Conservation (phyloP, 2,329 filamentous ascomycete genomes). For the Aureobasidium sp. region DNA sequence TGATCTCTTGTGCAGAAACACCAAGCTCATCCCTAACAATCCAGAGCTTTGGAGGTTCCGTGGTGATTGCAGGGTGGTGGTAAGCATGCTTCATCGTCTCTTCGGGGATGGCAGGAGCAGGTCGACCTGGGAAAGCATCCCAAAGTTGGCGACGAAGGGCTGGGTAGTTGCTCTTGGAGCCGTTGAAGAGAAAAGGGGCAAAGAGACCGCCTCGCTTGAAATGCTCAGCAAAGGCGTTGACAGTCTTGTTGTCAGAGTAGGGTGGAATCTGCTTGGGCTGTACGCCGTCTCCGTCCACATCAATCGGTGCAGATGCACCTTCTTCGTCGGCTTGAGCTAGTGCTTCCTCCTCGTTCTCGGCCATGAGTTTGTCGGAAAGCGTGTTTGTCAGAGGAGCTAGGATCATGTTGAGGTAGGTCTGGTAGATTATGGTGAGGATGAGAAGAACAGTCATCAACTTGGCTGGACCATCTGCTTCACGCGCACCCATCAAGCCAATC, state of each 20-base stretch:
- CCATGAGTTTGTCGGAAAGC: slow-evolving; percentile 23
- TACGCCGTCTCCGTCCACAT: slow-evolving; percentile 20
- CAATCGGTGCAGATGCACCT: slow-evolving; percentile 17
- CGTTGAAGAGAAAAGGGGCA: slow-evolving; percentile 8
- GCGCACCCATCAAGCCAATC: slow-evolving; percentile 40
- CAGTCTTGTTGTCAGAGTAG: slow-evolving; percentile 10
- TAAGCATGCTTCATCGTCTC: slow-evolving; percentile 35
- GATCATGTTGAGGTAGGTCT: slow-evolving; percentile 29
- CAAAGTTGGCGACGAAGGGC: slow-evolving; percentile 4
- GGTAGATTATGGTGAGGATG: slow-evolving; percentile 35
- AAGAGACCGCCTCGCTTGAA: slow-evolving; percentile 10
- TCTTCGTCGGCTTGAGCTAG: slow-evolving; percentile 22
- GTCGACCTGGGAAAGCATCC: slow-evolving; percentile 18
- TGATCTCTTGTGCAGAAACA: slow-evolving; percentile 35
- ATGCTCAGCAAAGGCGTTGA: slow-evolving; percentile 3
- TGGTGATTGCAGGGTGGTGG: slow-evolving; percentile 38
- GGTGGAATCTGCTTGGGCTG: slow-evolving; percentile 9
- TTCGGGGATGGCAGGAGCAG: slow-evolving; percentile 19
- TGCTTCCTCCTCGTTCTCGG: slow-evolving; percentile 8
- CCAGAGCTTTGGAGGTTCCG: slow-evolving; percentile 37
- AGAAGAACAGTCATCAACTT: slow-evolving; percentile 36
- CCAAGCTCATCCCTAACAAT: slow-evolving; percentile 38
- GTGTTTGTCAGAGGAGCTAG: slow-evolving; percentile 28
- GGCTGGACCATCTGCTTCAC: slow-evolving; percentile 34
- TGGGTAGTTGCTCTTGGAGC: slow-evolving; percentile 5